Conservation (phyloP, 148 eudicot genomes). For the Chenopodium suecicum region DNA sequence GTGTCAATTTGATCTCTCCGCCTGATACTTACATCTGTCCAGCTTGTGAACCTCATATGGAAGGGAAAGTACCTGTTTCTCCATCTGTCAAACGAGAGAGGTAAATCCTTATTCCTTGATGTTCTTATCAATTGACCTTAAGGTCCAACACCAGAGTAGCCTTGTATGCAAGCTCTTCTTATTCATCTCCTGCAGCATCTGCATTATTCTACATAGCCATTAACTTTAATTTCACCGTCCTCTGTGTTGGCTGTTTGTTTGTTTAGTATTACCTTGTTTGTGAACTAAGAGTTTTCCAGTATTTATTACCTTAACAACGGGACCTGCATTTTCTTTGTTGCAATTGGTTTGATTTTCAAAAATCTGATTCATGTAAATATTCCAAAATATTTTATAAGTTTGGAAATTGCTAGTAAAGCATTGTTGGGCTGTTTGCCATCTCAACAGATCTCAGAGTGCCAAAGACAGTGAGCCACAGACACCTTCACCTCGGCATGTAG, state of each 20-base stretch:
- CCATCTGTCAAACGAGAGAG: conserved; percentile 42
- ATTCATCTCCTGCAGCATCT: not conserved
- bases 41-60: conserved; percentile 62
- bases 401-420: not conserved
- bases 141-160: not conserved
- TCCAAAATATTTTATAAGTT: too few species aligned
- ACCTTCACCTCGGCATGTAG: conserved; percentile 64
- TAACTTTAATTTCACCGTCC: too few species aligned
- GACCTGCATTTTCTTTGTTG: not conserved
- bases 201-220: too few species aligned
- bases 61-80: conserved; percentile 37
- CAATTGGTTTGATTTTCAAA: not conserved
- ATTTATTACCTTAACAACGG: too few species aligned
- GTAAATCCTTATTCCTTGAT: conserved; percentile 31
- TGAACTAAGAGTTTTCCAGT: too few species aligned
- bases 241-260: too few species aligned
- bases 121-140: not conserved
- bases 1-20: conserved; percentile 61
- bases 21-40: conserved; percentile 86
- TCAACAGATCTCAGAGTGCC: conserved; percentile 41
- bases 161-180: not conserved
- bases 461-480: conserved; percentile 84
- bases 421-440: not conserved
- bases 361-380: too few species aligned
- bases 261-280: too few species aligned